Evolutionary conservation across 768 basidiomycete genomes (phyloP).

Genomic region (Russula sp.): DNA sequence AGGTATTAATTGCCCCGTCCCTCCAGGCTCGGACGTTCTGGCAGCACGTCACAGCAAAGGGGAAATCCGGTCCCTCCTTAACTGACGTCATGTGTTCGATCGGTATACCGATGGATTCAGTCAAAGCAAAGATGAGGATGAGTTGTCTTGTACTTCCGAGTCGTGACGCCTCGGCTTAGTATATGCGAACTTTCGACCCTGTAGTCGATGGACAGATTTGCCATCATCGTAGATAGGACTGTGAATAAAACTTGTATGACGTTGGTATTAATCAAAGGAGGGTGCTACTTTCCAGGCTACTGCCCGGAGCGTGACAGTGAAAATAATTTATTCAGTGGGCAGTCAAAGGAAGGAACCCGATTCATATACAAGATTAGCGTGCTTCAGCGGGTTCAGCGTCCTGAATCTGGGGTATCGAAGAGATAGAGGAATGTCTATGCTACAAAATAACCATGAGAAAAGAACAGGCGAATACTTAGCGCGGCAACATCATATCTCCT

Average conservation of each 20-base stretch:
- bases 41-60: background rate
- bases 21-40: constrained; percentile 6
- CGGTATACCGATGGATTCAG: background rate
- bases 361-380: too few relatives aligned
- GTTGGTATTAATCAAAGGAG: too few relatives aligned
- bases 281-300: too few relatives aligned
- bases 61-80: constrained; percentile 1
- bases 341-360: background rate
- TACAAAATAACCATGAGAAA: constrained; percentile 4
- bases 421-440: constrained; percentile 6
- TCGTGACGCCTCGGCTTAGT: too few relatives aligned
- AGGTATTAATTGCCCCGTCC: background rate
- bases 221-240: too few relatives aligned
- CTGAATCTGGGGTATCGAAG: background rate
- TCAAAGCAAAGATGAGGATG: background rate
- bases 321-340: too few relatives aligned
- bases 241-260: too few relatives aligned
- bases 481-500: background rate
- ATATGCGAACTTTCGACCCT: too few relatives aligned
- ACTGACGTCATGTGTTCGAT: background rate
- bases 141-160: background rate
- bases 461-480: background rate
- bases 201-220: too few relatives aligned
- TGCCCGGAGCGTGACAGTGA: too few relatives aligned
- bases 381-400: background rate